Evolutionary conservation across 139 green algal species (phyloP), one percentile per base, ranked within the genome.

Genomic region (Deuterostichococcus epilithicus): DNA sequence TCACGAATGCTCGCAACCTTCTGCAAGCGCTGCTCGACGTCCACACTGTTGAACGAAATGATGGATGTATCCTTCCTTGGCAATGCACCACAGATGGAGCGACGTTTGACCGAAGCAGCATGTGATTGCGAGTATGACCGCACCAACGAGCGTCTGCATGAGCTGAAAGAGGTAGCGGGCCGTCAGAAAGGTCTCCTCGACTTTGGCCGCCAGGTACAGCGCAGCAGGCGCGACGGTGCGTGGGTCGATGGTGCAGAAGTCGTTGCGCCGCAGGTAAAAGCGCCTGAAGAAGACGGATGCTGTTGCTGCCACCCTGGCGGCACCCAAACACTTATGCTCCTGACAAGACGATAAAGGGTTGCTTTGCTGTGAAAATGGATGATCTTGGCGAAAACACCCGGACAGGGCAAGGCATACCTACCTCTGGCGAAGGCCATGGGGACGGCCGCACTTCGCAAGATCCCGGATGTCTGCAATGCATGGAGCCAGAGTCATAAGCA

Each of bases 201-300:
- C 80, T 39, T 97, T 97, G 73, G 82, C 86, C 0, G 92, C 91
- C 69, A 97, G 78, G 81, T 94, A 97, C 25, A 97, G 79, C 74
- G 86, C 91, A 20, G 86, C 87, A 5, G 87, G 83, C 18, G 87
- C 88, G 3, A 95, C 72, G 2, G 89, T 39, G 18, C 87, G 86
- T 0, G 91, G 91, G 79, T 96, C 91, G 37, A 86, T 77, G n/a
- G 76, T 72, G n/a, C 59, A 77, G 60, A 89, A 90, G 59, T 67
- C 79, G 82, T 76, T 63, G 60, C 79, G 73, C 25, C 42, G 52
- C 23, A 90, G 69, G 76, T 92, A 93, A 37, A 92, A 82, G 18
- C 88, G 82, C 0, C 87, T 78, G 38, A 92, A 90, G 83, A 91
- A 93, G 0, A 91, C 72, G 18, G 84, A 80, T 0, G 88, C 88